Evolutionary conservation across 352 stramenopile species (phyloP), one percentile per base, ranked within the genome.

Genomic region (Globisporangium cystogenes): DNA sequence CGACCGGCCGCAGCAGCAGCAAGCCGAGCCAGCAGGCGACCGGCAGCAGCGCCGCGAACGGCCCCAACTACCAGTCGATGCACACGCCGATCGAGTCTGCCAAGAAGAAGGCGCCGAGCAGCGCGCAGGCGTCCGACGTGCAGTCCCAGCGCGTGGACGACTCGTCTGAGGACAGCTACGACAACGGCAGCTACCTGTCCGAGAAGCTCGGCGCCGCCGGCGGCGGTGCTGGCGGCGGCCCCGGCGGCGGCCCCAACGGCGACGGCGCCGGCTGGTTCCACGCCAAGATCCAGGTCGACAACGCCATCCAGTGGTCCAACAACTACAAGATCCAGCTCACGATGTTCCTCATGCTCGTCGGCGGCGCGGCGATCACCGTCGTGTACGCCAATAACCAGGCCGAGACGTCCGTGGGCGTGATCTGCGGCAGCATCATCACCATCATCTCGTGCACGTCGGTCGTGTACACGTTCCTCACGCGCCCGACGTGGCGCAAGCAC

Each of bases 271-370:
- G 82, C 50, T 93, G 82, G 82, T 93, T 93, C 67, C 82, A 93
- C 59, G 76, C 73, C 43, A 94, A 94, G 62, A 92, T 91, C 54
- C 89, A 87, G 51, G 71, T 92, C 44, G 83, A 89, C 55, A 89
- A 84, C 61, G 74, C 83, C 15, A 86, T 90, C 54, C 79, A 92
- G 48, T 92, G 82, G 79, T 78, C 72, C 49, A 92, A 94, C 72
- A 94, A 94, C 68, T 90, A 89, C 76, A 87, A 90, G 60, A 90
- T 94, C 55, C 83, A 94, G 67, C 56, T 65, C 31, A 47, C 68
- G 37, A 92, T 94, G 81, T 86, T 92, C 50, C 60, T 90, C 27
- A 59, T 83, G 48, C 83, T 94, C 51, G 60, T 90, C 45, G 65
- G 53, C 29, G 76, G 75, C 18, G 76, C 68, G 1, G 76, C 63